These are phyloP conservation scores for Bocquillonia castaneifolia DNA, from an alignment of 441 rosid species.

Conservation along the genomic window DNA sequence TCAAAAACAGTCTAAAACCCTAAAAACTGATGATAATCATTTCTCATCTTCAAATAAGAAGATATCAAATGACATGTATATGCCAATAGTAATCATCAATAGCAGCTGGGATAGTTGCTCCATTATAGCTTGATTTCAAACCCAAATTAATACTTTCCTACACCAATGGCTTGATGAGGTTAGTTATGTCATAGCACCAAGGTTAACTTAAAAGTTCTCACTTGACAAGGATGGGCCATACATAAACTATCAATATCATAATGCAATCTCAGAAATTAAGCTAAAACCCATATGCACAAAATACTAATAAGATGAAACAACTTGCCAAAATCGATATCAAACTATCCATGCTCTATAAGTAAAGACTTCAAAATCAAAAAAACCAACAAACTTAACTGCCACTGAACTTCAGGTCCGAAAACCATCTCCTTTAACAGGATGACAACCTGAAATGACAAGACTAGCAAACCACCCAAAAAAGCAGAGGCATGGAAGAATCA, in stretches of 20 bases:
- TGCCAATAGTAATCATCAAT: neutral
- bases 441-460: conserved; percentile 49
- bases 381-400: conserved; percentile 65
- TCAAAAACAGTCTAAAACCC: conserved; percentile 5
- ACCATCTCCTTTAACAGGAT: conserved; percentile 46
- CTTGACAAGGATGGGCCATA: conserved; percentile 12
- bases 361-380: conserved; percentile 31
- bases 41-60: neutral
- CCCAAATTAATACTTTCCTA: neutral
- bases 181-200: neutral
- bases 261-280: conserved; percentile 18
- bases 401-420: conserved; percentile 42
- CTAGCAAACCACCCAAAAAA: conserved; percentile 43
- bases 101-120: neutral
- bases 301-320: conserved; percentile 22
- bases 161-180: neutral
- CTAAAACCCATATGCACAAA: conserved; percentile 27
- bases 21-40: neutral
- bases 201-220: neutral
- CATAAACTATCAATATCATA: conserved; percentile 13
- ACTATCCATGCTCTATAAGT: conserved; percentile 26
- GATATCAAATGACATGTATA: neutral
- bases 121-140: neutral
- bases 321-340: conserved; percentile 25
- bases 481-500: conserved; percentile 38